Base-by-base conservation (phyloP, 805 yeast species). In the Kodamaea neixiangensis region DNA sequence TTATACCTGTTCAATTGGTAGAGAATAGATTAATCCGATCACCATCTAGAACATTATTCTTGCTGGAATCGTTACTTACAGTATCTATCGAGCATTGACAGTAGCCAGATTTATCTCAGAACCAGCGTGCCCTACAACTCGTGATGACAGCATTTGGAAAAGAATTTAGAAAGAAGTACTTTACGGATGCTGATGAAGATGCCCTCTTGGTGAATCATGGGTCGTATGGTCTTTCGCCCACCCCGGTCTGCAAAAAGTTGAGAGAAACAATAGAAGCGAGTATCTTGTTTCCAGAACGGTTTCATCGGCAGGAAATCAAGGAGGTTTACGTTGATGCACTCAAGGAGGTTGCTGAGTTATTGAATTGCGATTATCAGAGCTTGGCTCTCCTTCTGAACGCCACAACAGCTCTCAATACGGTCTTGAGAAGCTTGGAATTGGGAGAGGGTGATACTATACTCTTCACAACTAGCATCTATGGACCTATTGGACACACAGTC, bases 181-280 rank as follows among this genome's bases (percentile, higher is more conserved):
- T 81, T 61, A 58, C 71, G 1, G 56, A 62, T 11, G 67, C 82
- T 11, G 77, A 67, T 33, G 57, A 68, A 1, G 71, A 63, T 2
- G 71, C 72, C 9, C 62, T 63, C 3, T 79, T 80, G 13, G 75
- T 83, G 42, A 86, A 86, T 64, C 85, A 85, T 61, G 90, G 91
- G 5, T 77, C 87, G 0, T 85, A 65, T 59, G 91, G 90, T 1
- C 66, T 77, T 1, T 69, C 78, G 2, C 87, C 90, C 0, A 66
- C 60, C 5, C 66, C 73, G 3, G 81, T 85, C 1, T 55, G 71
- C 20, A 75, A 77, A 1, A 67, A 64, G 9, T 76, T 66, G 51
- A 52, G 64, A 31, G 54, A 65, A 14, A 50, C 54, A 10, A 57
- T 63, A 48, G 55, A 54, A 7, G 45, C 57, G 10, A 72, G 67